Base-by-base conservation (phyloP, 805 yeast genomes). In the Cyberlindnera veronae region DNA sequence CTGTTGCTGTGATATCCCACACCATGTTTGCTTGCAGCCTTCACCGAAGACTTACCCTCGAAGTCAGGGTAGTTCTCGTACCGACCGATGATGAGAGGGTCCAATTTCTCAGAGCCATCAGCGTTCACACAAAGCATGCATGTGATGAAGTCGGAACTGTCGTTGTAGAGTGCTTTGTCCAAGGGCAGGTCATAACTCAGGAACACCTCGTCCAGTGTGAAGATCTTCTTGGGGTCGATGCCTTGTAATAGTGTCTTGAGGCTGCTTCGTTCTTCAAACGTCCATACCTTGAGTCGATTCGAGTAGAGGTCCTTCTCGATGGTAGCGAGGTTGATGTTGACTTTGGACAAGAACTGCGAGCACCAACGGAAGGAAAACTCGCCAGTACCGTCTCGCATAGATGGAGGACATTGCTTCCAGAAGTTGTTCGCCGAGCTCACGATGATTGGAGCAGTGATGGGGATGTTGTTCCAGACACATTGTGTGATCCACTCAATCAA, bases 401-500 rank as follows among this genome's bases (percentile, higher is more conserved):
- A 62, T 1, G 67, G 59, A 1, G 85, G 83, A 5, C 79, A 61
- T 36, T 76, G 64, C 36, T 73, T 76, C 86, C 86, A 80, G 22
- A 80, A 74, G 7, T 79, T 72, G 32, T 72, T 68, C 3, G 86
- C 84, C 3, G 85, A 76, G 55, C 74, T 75, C 49, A 77, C 81
- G 28, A 80, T 67, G 14, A 79, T 76, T 1, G 84, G 83, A 0
- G 81, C 72, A 1, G 84, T 75, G 3, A 79, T 71, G 3, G 85
- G 84, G 26, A 79, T 76, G 34, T 72, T 74, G 52, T 77, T 81
- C 85, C 86, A 80, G 3, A 72, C 71, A 18, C 80, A 76, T 54
- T 79, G 85, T 0, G 80, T 71, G 29, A 79, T 75, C 85, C 85
- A 80, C 54, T 80, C 85, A n/a, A 77, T 72, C 31, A 80, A 57